Evolutionary conservation across 1,139 yeast species (phyloP), one percentile per base, ranked within the genome.

Genomic region (Eremothecium gossypii): DNA sequence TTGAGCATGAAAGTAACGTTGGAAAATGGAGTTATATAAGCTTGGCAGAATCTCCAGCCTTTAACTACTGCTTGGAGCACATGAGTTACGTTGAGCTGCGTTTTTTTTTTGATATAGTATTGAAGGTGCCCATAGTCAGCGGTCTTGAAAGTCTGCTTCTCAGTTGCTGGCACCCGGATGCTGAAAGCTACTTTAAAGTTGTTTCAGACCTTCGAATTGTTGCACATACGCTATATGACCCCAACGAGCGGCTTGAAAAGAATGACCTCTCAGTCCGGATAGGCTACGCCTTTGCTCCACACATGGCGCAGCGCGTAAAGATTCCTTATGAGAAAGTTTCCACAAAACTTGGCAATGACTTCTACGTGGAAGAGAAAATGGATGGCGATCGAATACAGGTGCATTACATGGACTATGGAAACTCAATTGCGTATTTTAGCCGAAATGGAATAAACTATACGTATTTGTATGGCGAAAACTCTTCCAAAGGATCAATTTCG

Each of bases 381-480:
- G 97, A 91, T 61, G 98, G 98, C 2, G 97, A 89, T 58, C 65
- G 98, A 49, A 77, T 85, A 58, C 79, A 84, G 41, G 51, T 87
- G 31, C 97, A 91, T 58, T 63, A 55, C 44, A 67, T 70, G 41
- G 47, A 60, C 29, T 49, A 50, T 34, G 73, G 76, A 1, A 52
- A 60, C 4, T 57, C 62, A 3, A 75, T 82, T 53, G 72, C 71
- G 46, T 87, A 76, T 62, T 82, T 65, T 53, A 77, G 87, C 38
- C 68, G 96, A 50, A 69, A 78, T 39, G 81, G 83, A 7, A 76
- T 77, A 40, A 91, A 87, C 49, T 86, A 82, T 53, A 76, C 93
- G 0, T 66, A 75, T 45, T 61, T 82, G 1, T 89, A 87, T 57
- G 97, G 97, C 0, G 67, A 67, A n/a, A 70, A 71, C 40, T 64